Conservation (phyloP, 139 green algal species). For the Chlamydomonas sphaeroides region DNA sequence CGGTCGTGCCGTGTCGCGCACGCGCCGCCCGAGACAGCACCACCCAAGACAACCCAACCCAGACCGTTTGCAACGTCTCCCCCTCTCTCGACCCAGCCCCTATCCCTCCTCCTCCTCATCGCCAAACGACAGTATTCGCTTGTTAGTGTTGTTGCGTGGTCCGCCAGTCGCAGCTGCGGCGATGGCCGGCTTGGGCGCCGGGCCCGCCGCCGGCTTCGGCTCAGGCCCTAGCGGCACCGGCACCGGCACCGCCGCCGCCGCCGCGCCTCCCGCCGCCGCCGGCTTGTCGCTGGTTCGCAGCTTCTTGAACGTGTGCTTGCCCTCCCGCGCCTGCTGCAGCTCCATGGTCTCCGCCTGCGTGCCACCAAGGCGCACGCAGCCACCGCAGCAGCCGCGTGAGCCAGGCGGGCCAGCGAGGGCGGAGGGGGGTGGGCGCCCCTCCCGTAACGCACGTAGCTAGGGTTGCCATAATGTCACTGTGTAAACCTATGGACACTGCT, state of each 20-base stretch:
- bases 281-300: slow-evolving; percentile 20
- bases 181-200: background rate
- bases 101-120: slow-evolving; percentile 22
- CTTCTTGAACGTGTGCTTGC: slow-evolving; percentile 59
- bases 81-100: no score
- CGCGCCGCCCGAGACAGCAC: no score
- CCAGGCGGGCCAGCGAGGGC: no score
- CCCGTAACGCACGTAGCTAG: background rate
- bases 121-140: slow-evolving; percentile 30
- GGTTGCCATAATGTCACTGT: background rate
- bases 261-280: background rate
- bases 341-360: slow-evolving; percentile 46
- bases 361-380: no score
- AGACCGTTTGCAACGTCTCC: no score
- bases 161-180: background rate
- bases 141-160: background rate
- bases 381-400: no score
- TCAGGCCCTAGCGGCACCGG: no score
- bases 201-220: background rate
- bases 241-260: background rate
- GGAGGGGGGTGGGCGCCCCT: no score
- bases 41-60: no score
- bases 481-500: background rate
- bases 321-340: slow-evolving; percentile 48
- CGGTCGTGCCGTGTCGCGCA: no score